Conservation (phyloP, 768 basidiomycete genomes). For the Psilocybe tampanensis region DNA sequence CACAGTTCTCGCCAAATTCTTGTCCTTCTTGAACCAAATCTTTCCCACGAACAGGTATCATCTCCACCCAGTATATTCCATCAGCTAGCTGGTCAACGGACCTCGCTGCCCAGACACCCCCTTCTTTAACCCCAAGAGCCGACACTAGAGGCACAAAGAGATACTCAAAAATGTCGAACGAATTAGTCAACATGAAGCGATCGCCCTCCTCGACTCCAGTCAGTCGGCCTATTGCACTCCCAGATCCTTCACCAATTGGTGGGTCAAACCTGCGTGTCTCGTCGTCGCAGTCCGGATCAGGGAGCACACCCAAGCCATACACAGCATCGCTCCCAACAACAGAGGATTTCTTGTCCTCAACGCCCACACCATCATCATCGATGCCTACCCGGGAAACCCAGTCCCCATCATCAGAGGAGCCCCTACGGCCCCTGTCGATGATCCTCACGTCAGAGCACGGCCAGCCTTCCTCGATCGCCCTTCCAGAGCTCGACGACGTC, state of each 20-base stretch:
- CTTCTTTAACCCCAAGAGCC: too few relatives aligned
- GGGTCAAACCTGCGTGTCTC: slow-evolving; percentile 19
- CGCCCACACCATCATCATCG: background rate
- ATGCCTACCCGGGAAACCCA: background rate
- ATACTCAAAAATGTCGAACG: background rate
- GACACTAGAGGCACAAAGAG: too few relatives aligned
- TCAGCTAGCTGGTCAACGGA: background rate
- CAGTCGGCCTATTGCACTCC: slow-evolving; percentile 9
- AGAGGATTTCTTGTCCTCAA: background rate
- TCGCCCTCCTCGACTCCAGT: slow-evolving; percentile 19
- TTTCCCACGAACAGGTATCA: slow-evolving; percentile 1
- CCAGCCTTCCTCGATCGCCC: slow-evolving; percentile 10
- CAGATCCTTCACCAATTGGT: slow-evolving; percentile 8
- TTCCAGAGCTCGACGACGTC: slow-evolving; percentile 14
- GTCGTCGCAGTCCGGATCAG: slow-evolving; percentile 16
- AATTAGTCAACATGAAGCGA: background rate
- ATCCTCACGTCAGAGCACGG: slow-evolving; percentile 4
- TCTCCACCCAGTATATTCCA: background rate
- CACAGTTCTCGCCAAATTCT: background rate
- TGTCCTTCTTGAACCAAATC: background rate
- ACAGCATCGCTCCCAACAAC: background rate
- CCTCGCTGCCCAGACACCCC: too few relatives aligned
- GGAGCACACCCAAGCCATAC: slow-evolving; percentile 7
- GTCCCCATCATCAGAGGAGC: background rate
- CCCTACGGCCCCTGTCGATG: slow-evolving; percentile 13